Base-by-base conservation (phyloP, 202 grass and related monocot species). In the Setaria viridis region DNA sequence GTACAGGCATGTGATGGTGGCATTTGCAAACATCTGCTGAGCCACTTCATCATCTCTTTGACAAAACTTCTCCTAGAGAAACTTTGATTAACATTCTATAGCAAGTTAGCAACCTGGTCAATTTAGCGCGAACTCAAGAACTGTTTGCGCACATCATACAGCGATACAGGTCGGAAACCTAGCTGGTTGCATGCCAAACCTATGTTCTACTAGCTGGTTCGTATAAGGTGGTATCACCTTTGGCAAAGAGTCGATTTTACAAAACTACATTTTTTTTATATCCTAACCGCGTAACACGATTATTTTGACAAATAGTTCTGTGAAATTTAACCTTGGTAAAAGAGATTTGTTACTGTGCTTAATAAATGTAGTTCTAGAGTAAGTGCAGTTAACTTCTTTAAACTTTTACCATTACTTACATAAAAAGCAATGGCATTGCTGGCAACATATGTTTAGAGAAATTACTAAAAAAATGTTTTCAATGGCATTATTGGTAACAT, bases 1-100 rank as follows among this genome's bases (percentile, higher is more conserved):
- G 69, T 66, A 65, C n/a, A 78, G 50, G 45, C 73, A 83, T 68
- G 78, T 87, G 85, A 13, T 63, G 53, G 45, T 65, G 57, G 64
- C 54, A 70, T 88, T 83, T 41, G 50, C 71, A 77, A 41, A 41
- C 6, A 45, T 39, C 15, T 50, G 48, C 19, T 70, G 17, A 21
- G n/a, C 5, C 47, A 54, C 15, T 50, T 70, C 17, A n/a, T 73
- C 58, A 14, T 56, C 56, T 56, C 50, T 59, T 66, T 39, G 50
- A 68, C 50, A 87, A 87, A 49, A 49, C 30, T 6, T 70, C 41
- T 47, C 4, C 35, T 37, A 37, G 0, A 49, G 43, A 30, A 49
- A 69, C 17, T 32, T 14, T 6, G n/a, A 29, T 33, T 11, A 14
- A 13, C 30, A 64, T 14, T 64, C 9, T 33, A 34, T 64, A 33